Base-by-base conservation (phyloP, 2,329 filamentous ascomycete species). In the Emericellopsis atlantica region DNA sequence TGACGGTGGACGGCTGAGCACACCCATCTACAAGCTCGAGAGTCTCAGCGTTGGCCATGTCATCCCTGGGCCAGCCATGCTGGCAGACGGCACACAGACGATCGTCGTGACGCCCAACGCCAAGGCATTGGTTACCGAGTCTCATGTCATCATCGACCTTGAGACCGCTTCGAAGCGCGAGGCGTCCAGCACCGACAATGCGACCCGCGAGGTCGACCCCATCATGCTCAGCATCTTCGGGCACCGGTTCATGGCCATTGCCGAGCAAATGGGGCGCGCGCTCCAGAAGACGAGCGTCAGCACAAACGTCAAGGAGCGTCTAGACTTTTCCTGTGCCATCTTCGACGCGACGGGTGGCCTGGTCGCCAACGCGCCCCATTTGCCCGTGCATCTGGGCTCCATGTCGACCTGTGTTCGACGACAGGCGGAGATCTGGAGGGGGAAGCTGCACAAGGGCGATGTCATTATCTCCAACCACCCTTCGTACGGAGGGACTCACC, bases 101-200 rank as follows among this genome's bases (percentile, higher is more conserved):
- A 92, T 96, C 46, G 85, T 95, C 0, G 79, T 95, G 3, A 84
- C 85, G 0, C 90, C 89, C 0, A 75, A 74, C 24, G 76, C 87
- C 3, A 76, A 77, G 18, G 90, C 89, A 0, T 62, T 88, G 21
- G 70, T 95, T 26, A 79, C 94, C 15, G 72, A 86, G 46, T 94
- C 88, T 0, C 90, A 95, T 51, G 86, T 95, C 7, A 73, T 95
- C 6, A 89, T 95, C 53, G 87, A 95, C 48, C 74, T 92, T 33
- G 76, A 80, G 41, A 78, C 79, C 37, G 64, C 73, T 45, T 55
- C 12, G 9, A 22, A 23, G 7, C 29, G 26, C 31, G 21, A 32
- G 14, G 15, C 18, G 9, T 11, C 26, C 18, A 26, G 31, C 26
- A 26, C 21, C 11, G 39, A 40, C 31, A 40, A 39, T 16, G 32